Evolutionary conservation across 1,139 yeast genomes (phyloP), one percentile per base, ranked within the genome.

Genomic region (Williopsis jadinii): DNA sequence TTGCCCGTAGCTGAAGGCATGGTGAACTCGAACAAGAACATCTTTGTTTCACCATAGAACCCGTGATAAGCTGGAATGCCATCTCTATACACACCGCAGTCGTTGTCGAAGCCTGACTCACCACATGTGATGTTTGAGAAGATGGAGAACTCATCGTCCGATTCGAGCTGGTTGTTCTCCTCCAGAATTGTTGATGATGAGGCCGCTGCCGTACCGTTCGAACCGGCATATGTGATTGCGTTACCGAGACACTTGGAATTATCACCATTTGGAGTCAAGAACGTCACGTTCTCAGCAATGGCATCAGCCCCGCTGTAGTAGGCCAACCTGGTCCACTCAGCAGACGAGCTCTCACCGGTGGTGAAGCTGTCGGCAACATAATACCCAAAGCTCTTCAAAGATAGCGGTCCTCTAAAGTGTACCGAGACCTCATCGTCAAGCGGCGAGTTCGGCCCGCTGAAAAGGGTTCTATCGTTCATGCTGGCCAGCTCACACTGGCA

Each of bases 41-140:
- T 73, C 69, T 83, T 83, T 44, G 72, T 63, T 27, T 62, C 53
- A 51, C 90, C 90, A 44, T 72, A 73, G 58, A 73, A 83, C 19
- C 90, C 94, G 54, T 81, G 84, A 63, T 71, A 76, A 30, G 90
- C 90, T 43, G 84, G 84, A 46, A 78, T 77, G 40, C 83, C 88
- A 19, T 61, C 60, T 69, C 94, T 77, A 66, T 79, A 82, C 59
- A 72, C 83, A 51, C 86, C 88, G 69, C 90, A 82, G 43, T 64
- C 71, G 11, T 68, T 64, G 37, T 56, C 59, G 41, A 59, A 55
- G 27, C 73, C 77, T 13, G 73, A 65, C 19, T 57, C 62, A 30
- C 64, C 68, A 67, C 92, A 83, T 43, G 74, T 51, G 34, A 67
- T 55, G 50, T 73, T 74, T 11, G 88, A 77, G 67, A 77, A 76